Conservation (phyloP, 768 basidiomycete genomes). For the Mycena rebaudengoi region DNA sequence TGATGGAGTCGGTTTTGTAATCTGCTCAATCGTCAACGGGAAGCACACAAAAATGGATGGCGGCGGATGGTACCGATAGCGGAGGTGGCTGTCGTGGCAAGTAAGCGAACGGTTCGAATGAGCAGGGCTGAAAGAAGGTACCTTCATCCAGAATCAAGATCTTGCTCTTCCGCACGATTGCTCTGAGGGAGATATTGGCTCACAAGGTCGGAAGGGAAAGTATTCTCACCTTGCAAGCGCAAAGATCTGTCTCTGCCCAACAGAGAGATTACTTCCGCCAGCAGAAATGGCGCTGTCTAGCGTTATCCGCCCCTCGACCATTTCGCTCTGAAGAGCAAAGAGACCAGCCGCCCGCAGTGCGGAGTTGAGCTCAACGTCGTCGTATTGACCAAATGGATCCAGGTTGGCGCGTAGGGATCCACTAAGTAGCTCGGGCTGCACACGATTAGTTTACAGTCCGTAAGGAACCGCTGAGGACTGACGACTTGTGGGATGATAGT, state of each 20-base stretch:
- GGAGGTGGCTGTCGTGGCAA: conserved; percentile 10
- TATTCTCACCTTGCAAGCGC: conserved; percentile 48
- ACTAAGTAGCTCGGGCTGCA: conserved; percentile 45
- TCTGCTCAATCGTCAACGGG: not conserved
- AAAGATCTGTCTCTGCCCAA: conserved; percentile 57
- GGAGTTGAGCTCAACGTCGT: conserved; percentile 46
- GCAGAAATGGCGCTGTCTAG: conserved; percentile 14
- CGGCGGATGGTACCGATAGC: conserved; percentile 23
- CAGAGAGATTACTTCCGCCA: conserved; percentile 38
- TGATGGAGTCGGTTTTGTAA: conserved; percentile 47
- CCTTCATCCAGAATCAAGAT: conserved; percentile 30
- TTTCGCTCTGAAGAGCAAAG: conserved; percentile 42
- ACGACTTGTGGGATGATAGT: conserved; percentile 50
- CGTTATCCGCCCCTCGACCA: conserved; percentile 31
- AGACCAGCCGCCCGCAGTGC: conserved; percentile 47
- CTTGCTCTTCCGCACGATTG: conserved; percentile 27
- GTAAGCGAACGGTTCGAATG: not conserved
- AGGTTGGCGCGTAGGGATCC: conserved; percentile 55
- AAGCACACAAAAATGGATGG: too few species aligned
- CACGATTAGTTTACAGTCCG: not conserved
- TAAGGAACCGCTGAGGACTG: not conserved
- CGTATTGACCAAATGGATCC: conserved; percentile 55
- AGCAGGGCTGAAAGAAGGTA: not conserved
- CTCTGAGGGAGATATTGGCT: not conserved
- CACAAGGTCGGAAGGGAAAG: not conserved